phyloP scores from a whole-genome alignment of 73 alveolate genomes.

The Halteria grandinella region DNA sequence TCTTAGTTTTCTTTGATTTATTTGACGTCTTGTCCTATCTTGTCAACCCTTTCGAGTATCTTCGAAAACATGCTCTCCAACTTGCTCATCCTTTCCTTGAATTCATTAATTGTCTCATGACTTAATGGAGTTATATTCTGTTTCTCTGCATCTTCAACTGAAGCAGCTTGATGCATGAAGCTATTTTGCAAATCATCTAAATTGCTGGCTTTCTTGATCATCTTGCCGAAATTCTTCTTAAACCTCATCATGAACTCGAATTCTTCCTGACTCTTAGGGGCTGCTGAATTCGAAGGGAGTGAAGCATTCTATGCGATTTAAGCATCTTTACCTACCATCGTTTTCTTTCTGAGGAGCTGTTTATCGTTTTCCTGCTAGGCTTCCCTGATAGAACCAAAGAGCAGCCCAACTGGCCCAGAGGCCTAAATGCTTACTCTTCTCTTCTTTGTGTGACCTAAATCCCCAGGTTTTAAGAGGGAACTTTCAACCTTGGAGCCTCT shows the following conservation, averaged over 20 bases:
- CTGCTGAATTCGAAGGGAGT: no score
- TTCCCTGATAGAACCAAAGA: no score
- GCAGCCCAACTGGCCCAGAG: not conserved
- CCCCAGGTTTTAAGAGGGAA: no score
- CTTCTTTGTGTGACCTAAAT: not conserved
- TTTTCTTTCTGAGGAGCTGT: not conserved
- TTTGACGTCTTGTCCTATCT: constrained; percentile 3
- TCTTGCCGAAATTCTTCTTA: constrained; percentile 2
- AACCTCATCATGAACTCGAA: not conserved
- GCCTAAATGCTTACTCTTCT: no score
- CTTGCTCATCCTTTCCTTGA: constrained; percentile 8
- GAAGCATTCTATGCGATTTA: not conserved
- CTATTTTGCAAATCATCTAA: not conserved
- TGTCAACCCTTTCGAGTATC: not conserved
- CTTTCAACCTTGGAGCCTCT: no score
- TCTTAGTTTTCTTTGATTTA: not conserved
- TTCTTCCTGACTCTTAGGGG: constrained; percentile 2
- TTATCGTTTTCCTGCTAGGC: not conserved
- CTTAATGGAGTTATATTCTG: not conserved
- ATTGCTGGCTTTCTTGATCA: not conserved
- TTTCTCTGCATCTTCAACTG: not conserved
- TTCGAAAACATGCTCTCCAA: not conserved
- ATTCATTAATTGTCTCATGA: not conserved
- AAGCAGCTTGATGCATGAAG: not conserved
- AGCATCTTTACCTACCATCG: not conserved